phyloP scores from a whole-genome alignment of 2,329 filamentous ascomycete species.

The Didymosphaeria variabile region DNA sequence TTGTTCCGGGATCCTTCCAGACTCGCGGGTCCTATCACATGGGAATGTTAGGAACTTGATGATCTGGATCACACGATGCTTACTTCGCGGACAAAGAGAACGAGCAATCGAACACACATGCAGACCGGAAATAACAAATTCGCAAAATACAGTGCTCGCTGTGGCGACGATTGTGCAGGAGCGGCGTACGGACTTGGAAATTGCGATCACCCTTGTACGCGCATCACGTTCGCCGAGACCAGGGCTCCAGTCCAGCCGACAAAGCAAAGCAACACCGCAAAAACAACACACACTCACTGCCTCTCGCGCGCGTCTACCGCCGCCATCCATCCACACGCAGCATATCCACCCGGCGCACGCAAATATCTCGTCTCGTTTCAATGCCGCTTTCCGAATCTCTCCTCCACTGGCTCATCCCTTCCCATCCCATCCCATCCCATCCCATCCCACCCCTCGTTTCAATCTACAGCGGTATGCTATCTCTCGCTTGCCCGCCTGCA shows the following conservation, averaged over 20 bases:
- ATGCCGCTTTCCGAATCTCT: neutral
- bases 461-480: too few relatives aligned
- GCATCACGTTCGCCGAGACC: neutral
- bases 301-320: neutral
- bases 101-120: neutral
- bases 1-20: neutral
- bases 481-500: too few relatives aligned
- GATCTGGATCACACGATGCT: neutral
- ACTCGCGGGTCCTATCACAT: neutral
- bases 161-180: neutral
- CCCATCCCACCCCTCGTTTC: neutral
- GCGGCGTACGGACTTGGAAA: neutral
- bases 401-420: neutral
- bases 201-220: neutral
- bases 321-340: neutral
- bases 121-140: neutral
- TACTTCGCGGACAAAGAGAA: neutral
- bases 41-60: neutral
- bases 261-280: too few relatives aligned
- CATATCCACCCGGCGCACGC: too few relatives aligned
- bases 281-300: too few relatives aligned
- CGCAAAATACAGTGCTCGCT: neutral
- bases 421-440: neutral
- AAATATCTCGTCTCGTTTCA: neutral
- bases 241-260: neutral